phyloP scores from a whole-genome alignment of 805 yeast species.

The Yarrowia deformans region DNA sequence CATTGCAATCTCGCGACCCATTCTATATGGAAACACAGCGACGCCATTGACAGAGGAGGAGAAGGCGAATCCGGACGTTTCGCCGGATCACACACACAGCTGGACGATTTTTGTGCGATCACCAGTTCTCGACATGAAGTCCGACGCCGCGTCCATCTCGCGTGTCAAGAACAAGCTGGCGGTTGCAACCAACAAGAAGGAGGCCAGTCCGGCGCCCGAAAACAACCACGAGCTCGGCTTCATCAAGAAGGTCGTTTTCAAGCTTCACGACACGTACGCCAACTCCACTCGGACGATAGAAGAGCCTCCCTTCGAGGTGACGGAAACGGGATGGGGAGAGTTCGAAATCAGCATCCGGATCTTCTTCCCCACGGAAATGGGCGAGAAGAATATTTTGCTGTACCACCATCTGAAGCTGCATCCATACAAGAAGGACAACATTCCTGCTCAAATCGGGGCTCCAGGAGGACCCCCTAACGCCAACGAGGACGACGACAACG shows the following conservation, averaged over 20 bases:
- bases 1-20: constrained; percentile 76
- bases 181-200: constrained; percentile 37
- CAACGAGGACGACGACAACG: constrained; percentile 22
- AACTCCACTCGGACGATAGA: constrained; percentile 87
- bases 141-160: constrained; percentile 29
- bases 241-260: constrained; percentile 90
- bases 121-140: constrained; percentile 60
- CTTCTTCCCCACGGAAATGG: constrained; percentile 83
- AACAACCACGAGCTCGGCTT: constrained; percentile 70
- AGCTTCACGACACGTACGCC: constrained; percentile 92
- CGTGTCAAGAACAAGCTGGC: constrained; percentile 39
- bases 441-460: constrained; percentile 33
- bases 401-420: constrained; percentile 92
- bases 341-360: constrained; percentile 90
- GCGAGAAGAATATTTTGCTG: constrained; percentile 83
- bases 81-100: constrained; percentile 89
- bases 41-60: constrained; percentile 63
- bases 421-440: constrained; percentile 63
- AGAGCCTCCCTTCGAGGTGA: constrained; percentile 89
- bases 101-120: constrained; percentile 94
- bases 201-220: constrained; percentile 39
- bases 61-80: constrained; percentile 63
- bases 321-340: constrained; percentile 99
- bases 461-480: constrained; percentile 18
- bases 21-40: constrained; percentile 82